Evolutionary conservation across 2,329 filamentous ascomycete species (phyloP), one percentile per base, ranked within the genome.

Genomic region (Ophiostoma quercus): DNA sequence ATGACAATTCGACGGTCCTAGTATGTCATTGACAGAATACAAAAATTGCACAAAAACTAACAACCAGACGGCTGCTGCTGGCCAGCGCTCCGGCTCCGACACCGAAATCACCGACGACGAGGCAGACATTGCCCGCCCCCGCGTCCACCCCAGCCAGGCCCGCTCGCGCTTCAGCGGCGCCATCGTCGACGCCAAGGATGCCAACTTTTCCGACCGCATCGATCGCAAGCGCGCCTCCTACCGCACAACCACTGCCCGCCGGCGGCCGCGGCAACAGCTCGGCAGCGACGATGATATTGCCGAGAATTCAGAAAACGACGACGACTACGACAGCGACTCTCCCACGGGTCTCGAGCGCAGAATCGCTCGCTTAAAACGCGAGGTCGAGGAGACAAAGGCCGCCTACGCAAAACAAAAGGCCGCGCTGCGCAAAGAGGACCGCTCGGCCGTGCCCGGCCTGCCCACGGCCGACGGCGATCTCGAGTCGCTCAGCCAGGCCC

Each of bases 201-300:
- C 90, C 32, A 92, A 97, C 79, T 95, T 97, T 78, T 96, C 94
- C 2, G 94, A 97, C 79, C 90, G 94, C 68, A 88, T 98, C 51
- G 88, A 88, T 71, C 88, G 88, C 66, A 94, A 94, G 78, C 87
- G 92, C 73, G 92, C 91, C 79, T 92, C 92, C 32, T 97, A 97
- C 81, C 89, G 88, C 74, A 88, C 89, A 47, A 91, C 85, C 66
- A 32, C 47, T 22, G 37, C 34, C 67, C 85, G 88, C 71, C 85
- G 88, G 68, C 60, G 41, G 54, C 66, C 67, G 37, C 51, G 74
- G 2, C 84, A 88, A 74, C 88, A 91, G 75, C 82, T 90, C 22
- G 92, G 89, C 71, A 88, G 88, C n/a, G 11, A 9, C 19, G 91
- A 82, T 32, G 85, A 92, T 11, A 51, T 37, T 19, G 66, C 25